Conservation (phyloP, 805 yeast species). For the Lachancea kluyveri region DNA sequence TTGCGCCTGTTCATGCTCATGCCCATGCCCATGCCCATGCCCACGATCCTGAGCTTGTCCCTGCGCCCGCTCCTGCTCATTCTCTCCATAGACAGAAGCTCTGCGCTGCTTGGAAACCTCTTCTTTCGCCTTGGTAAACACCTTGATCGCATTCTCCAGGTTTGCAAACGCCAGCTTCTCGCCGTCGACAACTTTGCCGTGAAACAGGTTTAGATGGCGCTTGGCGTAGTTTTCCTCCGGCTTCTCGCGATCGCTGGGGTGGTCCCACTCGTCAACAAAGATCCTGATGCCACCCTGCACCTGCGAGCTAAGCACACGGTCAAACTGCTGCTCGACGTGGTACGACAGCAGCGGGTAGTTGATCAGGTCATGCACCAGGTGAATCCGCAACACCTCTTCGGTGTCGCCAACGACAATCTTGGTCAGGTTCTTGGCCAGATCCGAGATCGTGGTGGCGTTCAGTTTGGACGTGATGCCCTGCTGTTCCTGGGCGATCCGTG, state of each 20-base stretch:
- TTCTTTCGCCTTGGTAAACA: constrained; percentile 29
- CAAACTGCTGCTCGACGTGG: constrained; percentile 46
- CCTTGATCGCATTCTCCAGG: constrained; percentile 64
- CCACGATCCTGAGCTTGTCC: constrained; percentile 2
- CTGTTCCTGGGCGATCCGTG: constrained; percentile 32
- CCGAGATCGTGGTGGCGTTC: constrained; percentile 24
- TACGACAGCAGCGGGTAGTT: constrained; percentile 44
- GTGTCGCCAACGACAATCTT: constrained; percentile 34
- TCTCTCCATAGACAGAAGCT: constrained; percentile 12
- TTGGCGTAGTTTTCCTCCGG: constrained; percentile 14
- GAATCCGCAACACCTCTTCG: constrained; percentile 52
- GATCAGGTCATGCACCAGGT: constrained; percentile 61
- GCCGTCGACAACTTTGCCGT: constrained; percentile 75
- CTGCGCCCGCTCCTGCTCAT: constrained; percentile 20
- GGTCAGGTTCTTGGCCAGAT: constrained; percentile 28
- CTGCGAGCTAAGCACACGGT: constrained; percentile 55
- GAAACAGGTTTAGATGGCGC: constrained; percentile 59
- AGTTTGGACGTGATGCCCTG: constrained; percentile 22
- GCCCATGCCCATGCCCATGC: constrained; percentile 15
- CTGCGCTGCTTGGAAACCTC: constrained; percentile 23
- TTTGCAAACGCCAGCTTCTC: constrained; percentile 86
- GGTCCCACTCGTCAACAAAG: constrained; percentile 46
- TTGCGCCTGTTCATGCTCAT: constrained; percentile 12
- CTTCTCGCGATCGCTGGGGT: constrained; percentile 26
- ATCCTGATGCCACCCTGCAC: constrained; percentile 74